phyloP scores from a whole-genome alignment of 176 grass and related monocot species.

The Zizania latifolia region DNA sequence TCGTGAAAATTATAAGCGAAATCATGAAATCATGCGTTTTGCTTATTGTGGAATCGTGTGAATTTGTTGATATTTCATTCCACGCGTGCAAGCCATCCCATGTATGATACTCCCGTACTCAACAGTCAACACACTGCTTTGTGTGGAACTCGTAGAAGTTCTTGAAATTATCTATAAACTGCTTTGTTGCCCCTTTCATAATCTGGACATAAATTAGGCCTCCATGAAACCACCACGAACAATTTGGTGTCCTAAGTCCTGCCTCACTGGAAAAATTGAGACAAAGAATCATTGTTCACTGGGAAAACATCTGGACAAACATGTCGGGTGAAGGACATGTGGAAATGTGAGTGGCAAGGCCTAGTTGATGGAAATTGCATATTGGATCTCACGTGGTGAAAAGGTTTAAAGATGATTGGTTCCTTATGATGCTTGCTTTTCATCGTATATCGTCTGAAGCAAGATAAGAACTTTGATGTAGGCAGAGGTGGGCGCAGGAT shows the following conservation, averaged over 20 bases:
- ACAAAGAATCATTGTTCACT: no score
- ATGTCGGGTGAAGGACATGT: slow-evolving; percentile 9
- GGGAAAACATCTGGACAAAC: no score
- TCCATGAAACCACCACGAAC: no score
- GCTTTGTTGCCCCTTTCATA: no score
- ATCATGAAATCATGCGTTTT: neutral
- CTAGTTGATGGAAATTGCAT: slow-evolving; percentile 4
- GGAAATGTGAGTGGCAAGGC: neutral
- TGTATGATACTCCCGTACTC: no score
- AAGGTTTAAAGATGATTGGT: slow-evolving; percentile 1
- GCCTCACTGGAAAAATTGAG: no score
- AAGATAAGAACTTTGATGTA: slow-evolving; percentile 1
- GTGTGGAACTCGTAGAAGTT: no score
- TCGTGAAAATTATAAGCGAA: neutral
- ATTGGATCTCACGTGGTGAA: neutral
- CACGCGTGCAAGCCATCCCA: neutral
- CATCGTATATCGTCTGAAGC: slow-evolving; percentile 12
- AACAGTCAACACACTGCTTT: no score
- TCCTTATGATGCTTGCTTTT: slow-evolving; percentile 1
- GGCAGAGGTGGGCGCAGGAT: no score
- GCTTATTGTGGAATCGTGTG: neutral
- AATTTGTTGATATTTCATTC: neutral
- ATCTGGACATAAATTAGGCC: no score
- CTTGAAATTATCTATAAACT: no score
- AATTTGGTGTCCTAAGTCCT: no score